A percentile compares a stretch with the other conserved stretches of the same genome.
Evolutionary conservation across 208 protist species (phyloP).

Genomic region (Porcisia hertigi): DNA sequence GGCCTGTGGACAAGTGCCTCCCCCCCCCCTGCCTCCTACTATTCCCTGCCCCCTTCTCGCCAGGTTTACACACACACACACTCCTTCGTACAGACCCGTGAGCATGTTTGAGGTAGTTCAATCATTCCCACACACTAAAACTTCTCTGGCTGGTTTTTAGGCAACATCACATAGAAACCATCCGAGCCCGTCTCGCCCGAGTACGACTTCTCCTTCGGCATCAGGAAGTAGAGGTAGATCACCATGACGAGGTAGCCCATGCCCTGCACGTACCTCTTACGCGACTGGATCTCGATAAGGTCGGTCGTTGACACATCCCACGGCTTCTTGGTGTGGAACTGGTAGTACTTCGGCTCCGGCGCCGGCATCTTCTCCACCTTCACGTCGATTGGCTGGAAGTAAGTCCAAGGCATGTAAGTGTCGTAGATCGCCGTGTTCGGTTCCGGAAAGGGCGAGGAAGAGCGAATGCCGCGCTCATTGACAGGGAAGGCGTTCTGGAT

Average conservation of each 20-base stretch:
- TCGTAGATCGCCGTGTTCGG: conserved; percentile 93
- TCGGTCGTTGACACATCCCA: conserved; percentile 90
- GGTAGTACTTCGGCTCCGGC: conserved; percentile 90
- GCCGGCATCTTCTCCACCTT: conserved; percentile 84
- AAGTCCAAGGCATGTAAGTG: conserved; percentile 88
- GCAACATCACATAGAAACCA: conserved; percentile 83
- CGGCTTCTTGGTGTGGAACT: conserved; percentile 83
- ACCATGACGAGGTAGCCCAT: conserved; percentile 66
- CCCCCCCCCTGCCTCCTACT: neutral
- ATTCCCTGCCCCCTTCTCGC: neutral
- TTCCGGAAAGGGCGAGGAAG: conserved; percentile 86
- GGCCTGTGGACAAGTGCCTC: neutral
- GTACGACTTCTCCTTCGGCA: conserved; percentile 93
- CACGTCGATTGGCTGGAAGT: conserved; percentile 91
- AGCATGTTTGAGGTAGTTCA: neutral
- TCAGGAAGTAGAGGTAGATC: conserved; percentile 86
- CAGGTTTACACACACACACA: too few species aligned
- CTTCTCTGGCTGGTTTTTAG: conserved; percentile 85
- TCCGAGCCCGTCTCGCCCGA: conserved; percentile 82
- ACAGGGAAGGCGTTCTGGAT: conserved; percentile 84
- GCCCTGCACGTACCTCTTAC: conserved; percentile 87
- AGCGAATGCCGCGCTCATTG: conserved; percentile 86
- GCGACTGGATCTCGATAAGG: conserved; percentile 87
- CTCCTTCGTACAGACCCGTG: too few species aligned
- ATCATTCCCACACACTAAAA: conserved; percentile 46